These are phyloP conservation scores for Annona squamosa DNA, from an alignment of 164 flowering plant species.

Conservation along the genomic window DNA sequence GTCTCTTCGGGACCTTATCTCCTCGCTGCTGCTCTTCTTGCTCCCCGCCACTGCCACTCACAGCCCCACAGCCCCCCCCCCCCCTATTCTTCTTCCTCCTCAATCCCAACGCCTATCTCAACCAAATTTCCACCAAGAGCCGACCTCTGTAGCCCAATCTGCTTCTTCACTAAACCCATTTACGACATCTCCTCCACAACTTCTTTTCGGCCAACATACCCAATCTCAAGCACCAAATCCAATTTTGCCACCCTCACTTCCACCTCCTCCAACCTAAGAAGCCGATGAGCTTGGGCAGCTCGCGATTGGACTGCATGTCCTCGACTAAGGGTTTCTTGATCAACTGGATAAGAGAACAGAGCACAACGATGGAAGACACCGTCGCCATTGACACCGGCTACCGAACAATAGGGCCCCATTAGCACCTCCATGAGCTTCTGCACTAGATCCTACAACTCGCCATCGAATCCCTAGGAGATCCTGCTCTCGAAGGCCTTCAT, in stretches of 20 bases:
- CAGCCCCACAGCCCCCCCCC: slow-evolving; percentile 1
- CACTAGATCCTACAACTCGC: slow-evolving; percentile 57
- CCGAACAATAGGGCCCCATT: slow-evolving; percentile 44
- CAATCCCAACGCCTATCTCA: slow-evolving; percentile 26
- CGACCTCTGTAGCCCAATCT: slow-evolving; percentile 70
- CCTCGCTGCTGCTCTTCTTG: slow-evolving; percentile 20
- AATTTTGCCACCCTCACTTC: slow-evolving; percentile 30
- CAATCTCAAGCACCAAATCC: slow-evolving; percentile 72
- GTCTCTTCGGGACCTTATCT: slow-evolving; percentile 31
- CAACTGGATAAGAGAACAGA: slow-evolving; percentile 44
- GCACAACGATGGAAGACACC: slow-evolving; percentile 35
- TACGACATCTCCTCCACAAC: slow-evolving; percentile 74
- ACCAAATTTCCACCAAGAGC: slow-evolving; percentile 57
- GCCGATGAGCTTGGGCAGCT: slow-evolving; percentile 45
- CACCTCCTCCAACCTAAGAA: slow-evolving; percentile 30
- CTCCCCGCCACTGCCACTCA: slow-evolving; percentile 10
- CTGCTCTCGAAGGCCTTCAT: slow-evolving; percentile 41
- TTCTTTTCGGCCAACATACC: slow-evolving; percentile 82
- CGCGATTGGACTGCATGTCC: slow-evolving; percentile 49
- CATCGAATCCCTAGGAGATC: slow-evolving; percentile 51
- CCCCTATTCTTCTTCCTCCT: slow-evolving; percentile 12
- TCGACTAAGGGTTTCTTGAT: slow-evolving; percentile 81
- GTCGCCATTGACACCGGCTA: slow-evolving; percentile 45
- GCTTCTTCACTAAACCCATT: slow-evolving; percentile 50
- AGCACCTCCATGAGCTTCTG: slow-evolving; percentile 55